Percentiles rank a stretch among this genome's conserved stretches.
phyloP scores from a whole-genome alignment of 768 basidiomycete genomes.

The Gyrodon lividus region DNA sequence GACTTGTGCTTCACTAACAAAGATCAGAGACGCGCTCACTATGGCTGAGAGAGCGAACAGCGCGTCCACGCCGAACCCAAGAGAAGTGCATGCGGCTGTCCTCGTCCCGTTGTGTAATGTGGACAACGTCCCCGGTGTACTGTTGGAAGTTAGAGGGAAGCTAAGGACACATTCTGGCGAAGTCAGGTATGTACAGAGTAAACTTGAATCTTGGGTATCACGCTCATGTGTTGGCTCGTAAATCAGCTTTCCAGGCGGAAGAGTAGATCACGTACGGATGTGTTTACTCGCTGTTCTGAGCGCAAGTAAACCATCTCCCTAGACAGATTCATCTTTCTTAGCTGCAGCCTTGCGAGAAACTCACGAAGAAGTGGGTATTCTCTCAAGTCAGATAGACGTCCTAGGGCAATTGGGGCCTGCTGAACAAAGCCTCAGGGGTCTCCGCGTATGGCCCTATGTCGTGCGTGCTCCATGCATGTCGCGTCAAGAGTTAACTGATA shows the following conservation, averaged over 20 bases:
- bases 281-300: not conserved
- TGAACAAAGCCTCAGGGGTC: conserved; percentile 53
- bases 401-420: conserved; percentile 66
- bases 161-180: conserved; percentile 77
- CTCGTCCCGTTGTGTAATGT: conserved; percentile 80
- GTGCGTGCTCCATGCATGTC: conserved; percentile 43
- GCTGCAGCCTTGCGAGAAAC: conserved; percentile 70
- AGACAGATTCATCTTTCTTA: conserved; percentile 54
- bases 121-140: conserved; percentile 57
- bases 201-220: not conserved
- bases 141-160: conserved; percentile 68
- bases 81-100: conserved; percentile 60
- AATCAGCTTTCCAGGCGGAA: conserved; percentile 72
- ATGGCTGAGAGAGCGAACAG: conserved; percentile 11
- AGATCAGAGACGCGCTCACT: conserved; percentile 30
- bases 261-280: conserved; percentile 55
- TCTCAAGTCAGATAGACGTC: conserved; percentile 58
- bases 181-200: conserved; percentile 54
- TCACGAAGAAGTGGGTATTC: conserved; percentile 68
- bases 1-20: conserved; percentile 34
- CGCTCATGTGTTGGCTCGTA: not conserved
- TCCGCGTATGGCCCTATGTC: conserved; percentile 75
- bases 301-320: conserved; percentile 7
- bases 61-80: conserved; percentile 18
- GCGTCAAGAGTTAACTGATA: not conserved